Conservation (phyloP, 2,329 filamentous ascomycete species). For the Grosmannia serpens region DNA sequence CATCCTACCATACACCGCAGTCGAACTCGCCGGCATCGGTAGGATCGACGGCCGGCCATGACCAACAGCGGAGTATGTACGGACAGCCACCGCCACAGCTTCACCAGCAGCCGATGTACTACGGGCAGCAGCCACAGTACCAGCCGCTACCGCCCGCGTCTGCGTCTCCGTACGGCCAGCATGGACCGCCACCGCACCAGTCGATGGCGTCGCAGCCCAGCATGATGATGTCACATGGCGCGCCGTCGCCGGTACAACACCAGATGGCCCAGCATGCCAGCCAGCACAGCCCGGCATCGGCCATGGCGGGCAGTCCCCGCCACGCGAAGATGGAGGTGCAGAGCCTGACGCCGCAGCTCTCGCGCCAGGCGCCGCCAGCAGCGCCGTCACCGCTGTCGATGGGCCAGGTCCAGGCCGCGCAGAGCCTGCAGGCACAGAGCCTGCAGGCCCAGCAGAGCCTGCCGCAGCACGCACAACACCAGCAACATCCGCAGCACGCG, state of each 20-base stretch:
- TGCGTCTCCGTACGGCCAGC: conserved; percentile 49
- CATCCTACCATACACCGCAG: conserved; percentile 84
- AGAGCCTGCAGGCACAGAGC: conserved; percentile 19
- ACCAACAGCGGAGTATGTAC: conserved; percentile 82
- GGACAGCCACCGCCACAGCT: conserved; percentile 68
- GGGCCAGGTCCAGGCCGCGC: conserved; percentile 25
- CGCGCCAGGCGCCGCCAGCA: conserved; percentile 34
- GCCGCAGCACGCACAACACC: conserved; percentile 20
- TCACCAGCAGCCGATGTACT: conserved; percentile 73
- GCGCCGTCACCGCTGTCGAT: conserved; percentile 12
- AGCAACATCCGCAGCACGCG: conserved; percentile 5
- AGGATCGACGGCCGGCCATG: conserved; percentile 77
- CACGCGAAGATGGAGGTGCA: conserved; percentile 52
- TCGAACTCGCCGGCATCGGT: conserved; percentile 92
- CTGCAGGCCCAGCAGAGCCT: conserved; percentile 7
- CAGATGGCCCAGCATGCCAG: conserved; percentile 48
- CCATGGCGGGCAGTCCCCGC: conserved; percentile 50
- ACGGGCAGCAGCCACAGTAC: conserved; percentile 49
- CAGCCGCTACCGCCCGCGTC: conserved; percentile 55
- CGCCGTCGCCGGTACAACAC: conserved; percentile 32
- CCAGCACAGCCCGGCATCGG: conserved; percentile 43
- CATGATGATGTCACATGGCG: conserved; percentile 55
- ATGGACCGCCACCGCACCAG: conserved; percentile 40
- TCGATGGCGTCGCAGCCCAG: conserved; percentile 53
- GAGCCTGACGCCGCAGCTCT: conserved; percentile 45